Evolutionary conservation across 208 protist species (phyloP).

Genomic region (Leishmania mexicana): DNA sequence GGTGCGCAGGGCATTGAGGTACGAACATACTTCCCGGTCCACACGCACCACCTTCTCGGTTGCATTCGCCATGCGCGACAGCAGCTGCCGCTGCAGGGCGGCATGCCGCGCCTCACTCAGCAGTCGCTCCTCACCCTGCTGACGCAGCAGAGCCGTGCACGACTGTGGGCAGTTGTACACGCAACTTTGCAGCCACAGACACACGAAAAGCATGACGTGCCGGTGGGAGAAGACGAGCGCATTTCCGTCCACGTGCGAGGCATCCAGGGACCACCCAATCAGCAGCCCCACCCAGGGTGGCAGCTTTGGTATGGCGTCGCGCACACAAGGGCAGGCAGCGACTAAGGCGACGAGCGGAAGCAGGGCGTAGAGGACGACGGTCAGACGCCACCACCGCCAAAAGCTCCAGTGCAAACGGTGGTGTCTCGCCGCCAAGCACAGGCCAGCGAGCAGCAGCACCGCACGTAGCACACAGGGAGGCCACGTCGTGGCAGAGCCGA

Average conservation of each 20-base stretch:
- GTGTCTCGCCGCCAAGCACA: slow-evolving; percentile 14
- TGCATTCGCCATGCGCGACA: slow-evolving; percentile 9
- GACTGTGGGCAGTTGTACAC: slow-evolving; percentile 36
- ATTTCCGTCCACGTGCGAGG: slow-evolving; percentile 7
- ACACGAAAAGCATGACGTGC: slow-evolving; percentile 28
- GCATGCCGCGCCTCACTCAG: slow-evolving; percentile 18
- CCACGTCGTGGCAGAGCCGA: slow-evolving; percentile 13
- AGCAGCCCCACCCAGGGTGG: slow-evolving; percentile 32
- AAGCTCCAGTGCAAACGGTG: slow-evolving; percentile 25
- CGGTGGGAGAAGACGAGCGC: slow-evolving; percentile 13
- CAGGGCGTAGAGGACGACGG: slow-evolving; percentile 9
- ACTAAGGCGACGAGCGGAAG: slow-evolving; percentile 25
- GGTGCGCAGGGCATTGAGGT: slow-evolving; percentile 23
- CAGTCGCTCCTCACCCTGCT: slow-evolving; percentile 26
- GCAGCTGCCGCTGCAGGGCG: slow-evolving; percentile 27
- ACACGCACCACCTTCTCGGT: slow-evolving; percentile 22
- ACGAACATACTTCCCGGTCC: slow-evolving; percentile 22
- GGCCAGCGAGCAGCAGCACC: slow-evolving; percentile 19
- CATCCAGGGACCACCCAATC: slow-evolving; percentile 15
- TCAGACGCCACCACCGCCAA: slow-evolving; percentile 28
- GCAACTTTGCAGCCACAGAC: slow-evolving; percentile 34
- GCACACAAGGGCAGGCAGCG: slow-evolving; percentile 7
- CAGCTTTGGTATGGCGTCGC: slow-evolving; percentile 12
- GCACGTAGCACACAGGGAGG: slow-evolving; percentile 18
- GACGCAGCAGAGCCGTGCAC: slow-evolving; percentile 23